phyloP scores from a whole-genome alignment of 2,329 filamentous ascomycete genomes.

The Botrytis hyacinthi region DNA sequence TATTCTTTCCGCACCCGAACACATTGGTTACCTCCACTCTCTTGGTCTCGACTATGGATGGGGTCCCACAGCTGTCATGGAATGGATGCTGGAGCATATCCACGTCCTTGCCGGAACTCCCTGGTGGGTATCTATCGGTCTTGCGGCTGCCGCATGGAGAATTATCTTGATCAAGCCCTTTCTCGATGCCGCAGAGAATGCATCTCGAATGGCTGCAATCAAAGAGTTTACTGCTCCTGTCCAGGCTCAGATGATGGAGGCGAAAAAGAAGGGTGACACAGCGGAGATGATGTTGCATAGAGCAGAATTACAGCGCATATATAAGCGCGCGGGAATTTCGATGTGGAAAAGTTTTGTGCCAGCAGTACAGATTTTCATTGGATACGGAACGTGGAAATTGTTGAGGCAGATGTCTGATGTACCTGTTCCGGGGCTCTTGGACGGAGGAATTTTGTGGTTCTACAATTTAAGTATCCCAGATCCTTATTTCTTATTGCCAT shows the following conservation, averaged over 20 bases:
- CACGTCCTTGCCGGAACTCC: slow-evolving; percentile 73
- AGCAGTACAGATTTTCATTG: slow-evolving; percentile 66
- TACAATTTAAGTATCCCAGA: slow-evolving; percentile 72
- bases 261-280: slow-evolving; percentile 45
- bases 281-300: slow-evolving; percentile 47
- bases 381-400: slow-evolving; percentile 77
- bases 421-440: slow-evolving; percentile 76
- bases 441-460: slow-evolving; percentile 75
- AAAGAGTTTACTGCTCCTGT: slow-evolving; percentile 56
- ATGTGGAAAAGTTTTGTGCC: slow-evolving; percentile 52
- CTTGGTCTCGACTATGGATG: slow-evolving; percentile 86
- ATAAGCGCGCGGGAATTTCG: slow-evolving; percentile 55
- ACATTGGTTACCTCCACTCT: slow-evolving; percentile 77
- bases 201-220: slow-evolving; percentile 61
- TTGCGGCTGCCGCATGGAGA: slow-evolving; percentile 65
- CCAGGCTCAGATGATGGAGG: slow-evolving; percentile 51
- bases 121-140: slow-evolving; percentile 77
- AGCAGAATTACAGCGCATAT: slow-evolving; percentile 50
- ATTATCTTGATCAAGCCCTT: slow-evolving; percentile 63
- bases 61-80: slow-evolving; percentile 70
- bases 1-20: slow-evolving; percentile 46
- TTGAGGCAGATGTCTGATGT: slow-evolving; percentile 70
- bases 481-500: slow-evolving; percentile 73
- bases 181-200: slow-evolving; percentile 58
- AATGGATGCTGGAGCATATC: slow-evolving; percentile 77